Evolutionary conservation across 2,329 filamentous ascomycete species (phyloP), one percentile per base, ranked within the genome.

Genomic region (Trichoderma breve): DNA sequence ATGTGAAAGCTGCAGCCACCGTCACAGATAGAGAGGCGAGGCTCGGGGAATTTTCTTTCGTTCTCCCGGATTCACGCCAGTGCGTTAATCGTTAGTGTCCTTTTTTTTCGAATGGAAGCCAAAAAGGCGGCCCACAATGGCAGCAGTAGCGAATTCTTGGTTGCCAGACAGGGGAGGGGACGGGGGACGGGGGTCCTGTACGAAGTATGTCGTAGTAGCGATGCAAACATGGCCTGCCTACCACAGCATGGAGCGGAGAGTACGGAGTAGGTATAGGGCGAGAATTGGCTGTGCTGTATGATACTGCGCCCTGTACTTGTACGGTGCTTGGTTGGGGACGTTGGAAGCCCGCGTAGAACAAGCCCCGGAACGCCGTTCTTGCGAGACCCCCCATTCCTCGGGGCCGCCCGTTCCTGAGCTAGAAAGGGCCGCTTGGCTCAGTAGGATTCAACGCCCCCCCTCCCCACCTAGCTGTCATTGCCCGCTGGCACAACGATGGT

Each of bases 351-450:
- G 66, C 66, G 21, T 69, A 36, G 53, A 60, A 69, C 53, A 51
- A 51, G 36, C 55, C 66, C 55, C 55, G 66, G 66, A 69, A 61
- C 39, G 66, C 43, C 66, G 66, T 69, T 69, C 66, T 61, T 32
- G 55, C 24, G 21, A 26, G 66, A 69, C 64, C n/a, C 64, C 66
- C 66, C 65, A 34, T 60, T 51, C n/a, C 28, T 47, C 66, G 36
- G 64, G 55, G 66, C 26, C 51, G 63, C 66, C 66, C 55, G 66
- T 69, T 69, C 66, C 66, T 69, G 66, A 69, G 66, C 66, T 69
- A 69, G 66, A 32, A 67, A 61, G 55, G 28, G 55, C 36, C 53
- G 36, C 53, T 60, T 60, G 26, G 65, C 26, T 43, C 34, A 43
- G 66, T 18, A 60, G 55, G 26, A 58, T 66, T 71, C 70, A 21